phyloP scores from a whole-genome alignment of 768 basidiomycete genomes.

The Paxillus ammoniavirescens region DNA sequence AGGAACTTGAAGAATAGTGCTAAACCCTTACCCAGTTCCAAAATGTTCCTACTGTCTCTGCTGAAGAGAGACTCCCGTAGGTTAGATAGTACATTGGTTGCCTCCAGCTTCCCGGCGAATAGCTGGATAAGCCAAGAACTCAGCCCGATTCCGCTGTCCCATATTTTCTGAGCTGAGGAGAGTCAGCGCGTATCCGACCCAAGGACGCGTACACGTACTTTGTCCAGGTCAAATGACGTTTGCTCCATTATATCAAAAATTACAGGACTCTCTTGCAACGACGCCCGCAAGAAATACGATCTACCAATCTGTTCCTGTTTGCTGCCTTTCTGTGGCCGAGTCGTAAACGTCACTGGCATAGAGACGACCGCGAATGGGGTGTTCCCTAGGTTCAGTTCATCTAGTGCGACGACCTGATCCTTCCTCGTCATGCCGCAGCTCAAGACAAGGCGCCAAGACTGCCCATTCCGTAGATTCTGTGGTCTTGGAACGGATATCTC shows the following conservation, averaged over 20 bases:
- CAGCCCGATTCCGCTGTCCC: conserved; percentile 90
- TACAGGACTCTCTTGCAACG: conserved; percentile 17
- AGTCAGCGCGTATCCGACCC: neutral
- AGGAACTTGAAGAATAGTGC: neutral
- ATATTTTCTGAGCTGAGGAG: conserved; percentile 73
- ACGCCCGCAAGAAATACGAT: conserved; percentile 42
- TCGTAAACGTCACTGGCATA: conserved; percentile 56
- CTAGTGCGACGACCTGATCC: conserved; percentile 42
- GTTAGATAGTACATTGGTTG: conserved; percentile 6
- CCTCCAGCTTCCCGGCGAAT: conserved; percentile 13
- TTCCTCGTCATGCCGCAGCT: conserved; percentile 33
- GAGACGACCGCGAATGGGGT: conserved; percentile 63
- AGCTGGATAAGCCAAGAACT: conserved; percentile 69
- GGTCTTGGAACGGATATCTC: conserved; percentile 70
- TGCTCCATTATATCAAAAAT: conserved; percentile 66
- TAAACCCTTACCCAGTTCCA: conserved; percentile 67
- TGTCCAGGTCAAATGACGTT: conserved; percentile 90
- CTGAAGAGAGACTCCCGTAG: conserved; percentile 42
- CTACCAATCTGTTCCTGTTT: conserved; percentile 74
- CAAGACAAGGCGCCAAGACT: conserved; percentile 67
- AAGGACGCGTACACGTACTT: conserved; percentile 48
- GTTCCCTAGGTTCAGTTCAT: conserved; percentile 39
- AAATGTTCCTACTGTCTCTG: conserved; percentile 37
- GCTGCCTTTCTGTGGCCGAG: conserved; percentile 26
- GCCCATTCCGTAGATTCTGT: conserved; percentile 44